Conservation (phyloP, 768 basidiomycete genomes). For the Goffeauzyma gilvescens region DNA sequence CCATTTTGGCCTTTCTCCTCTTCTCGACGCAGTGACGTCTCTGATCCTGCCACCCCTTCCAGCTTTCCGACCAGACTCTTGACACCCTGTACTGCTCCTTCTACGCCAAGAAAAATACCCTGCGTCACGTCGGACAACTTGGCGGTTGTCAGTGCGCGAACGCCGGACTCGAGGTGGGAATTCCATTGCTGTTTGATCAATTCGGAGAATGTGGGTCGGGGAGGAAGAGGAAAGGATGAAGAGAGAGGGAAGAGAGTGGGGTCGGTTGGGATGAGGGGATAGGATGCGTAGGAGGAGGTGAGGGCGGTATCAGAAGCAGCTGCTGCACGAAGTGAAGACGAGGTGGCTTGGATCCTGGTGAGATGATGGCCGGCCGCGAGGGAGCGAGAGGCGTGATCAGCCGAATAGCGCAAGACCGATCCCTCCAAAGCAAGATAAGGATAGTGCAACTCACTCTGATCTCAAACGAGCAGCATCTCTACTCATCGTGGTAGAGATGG, state of each 20-base stretch:
- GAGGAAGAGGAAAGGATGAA: neutral
- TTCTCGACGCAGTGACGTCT: too few species aligned
- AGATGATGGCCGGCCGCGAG: neutral
- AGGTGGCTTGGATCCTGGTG: too few species aligned
- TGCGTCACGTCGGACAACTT: neutral
- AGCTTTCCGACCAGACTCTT: constrained; percentile 3
- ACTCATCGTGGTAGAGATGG: neutral
- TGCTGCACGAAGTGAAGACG: too few species aligned
- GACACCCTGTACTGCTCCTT: constrained; percentile 1
- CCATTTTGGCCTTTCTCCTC: neutral
- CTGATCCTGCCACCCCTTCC: neutral
- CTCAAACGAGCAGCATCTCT: neutral
- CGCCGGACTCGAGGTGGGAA: neutral
- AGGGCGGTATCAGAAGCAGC: too few species aligned
- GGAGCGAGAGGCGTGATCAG: neutral
- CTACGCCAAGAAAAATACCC: neutral
- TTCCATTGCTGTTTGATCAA: constrained; percentile 1
- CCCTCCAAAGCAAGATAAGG: too few species aligned
- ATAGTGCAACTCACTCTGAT: neutral
- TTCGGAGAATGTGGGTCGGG: neutral
- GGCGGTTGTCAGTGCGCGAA: neutral
- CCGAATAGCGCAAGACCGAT: too few species aligned
- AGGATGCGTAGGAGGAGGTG: too few species aligned
- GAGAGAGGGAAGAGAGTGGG: constrained; percentile 1
- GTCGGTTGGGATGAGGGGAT: neutral